phyloP scores from a whole-genome alignment of 225 moss, liverwort and hornwort species.

The Asterella californica region DNA sequence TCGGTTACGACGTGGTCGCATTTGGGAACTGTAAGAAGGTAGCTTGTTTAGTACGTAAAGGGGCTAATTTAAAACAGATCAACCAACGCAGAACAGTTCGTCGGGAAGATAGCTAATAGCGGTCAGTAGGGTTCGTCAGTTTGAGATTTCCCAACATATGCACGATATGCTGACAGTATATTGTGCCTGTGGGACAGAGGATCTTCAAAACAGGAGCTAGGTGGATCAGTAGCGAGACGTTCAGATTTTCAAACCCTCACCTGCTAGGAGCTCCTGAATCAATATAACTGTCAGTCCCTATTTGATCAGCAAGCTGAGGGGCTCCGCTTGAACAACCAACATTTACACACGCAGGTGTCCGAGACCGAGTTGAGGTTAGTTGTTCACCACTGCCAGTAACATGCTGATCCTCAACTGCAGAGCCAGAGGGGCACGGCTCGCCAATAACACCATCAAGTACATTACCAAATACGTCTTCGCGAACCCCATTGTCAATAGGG shows the following conservation, averaged over 20 bases:
- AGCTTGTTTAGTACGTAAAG: neutral
- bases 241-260: conserved; percentile 21
- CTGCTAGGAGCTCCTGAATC: conserved; percentile 33
- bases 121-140: neutral
- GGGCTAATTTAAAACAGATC: neutral
- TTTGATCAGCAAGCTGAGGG: conserved; percentile 5
- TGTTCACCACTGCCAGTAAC: neutral
- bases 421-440: neutral
- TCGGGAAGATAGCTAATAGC: neutral
- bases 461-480: neutral
- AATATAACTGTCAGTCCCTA: conserved; percentile 7
- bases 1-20: neutral
- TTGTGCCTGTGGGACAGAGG: neutral
- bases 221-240: neutral
- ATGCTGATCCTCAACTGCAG: neutral
- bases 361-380: neutral
- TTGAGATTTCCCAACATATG: neutral
- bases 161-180: neutral
- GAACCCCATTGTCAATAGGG: conserved; percentile 9
- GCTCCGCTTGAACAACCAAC: conserved; percentile 13
- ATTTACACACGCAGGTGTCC: neutral
- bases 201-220: neutral
- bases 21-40: neutral
- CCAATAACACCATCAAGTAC: neutral
- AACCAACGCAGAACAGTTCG: neutral